Base-by-base conservation (phyloP, 805 yeast genomes). In the Monosporozyma unispora region DNA sequence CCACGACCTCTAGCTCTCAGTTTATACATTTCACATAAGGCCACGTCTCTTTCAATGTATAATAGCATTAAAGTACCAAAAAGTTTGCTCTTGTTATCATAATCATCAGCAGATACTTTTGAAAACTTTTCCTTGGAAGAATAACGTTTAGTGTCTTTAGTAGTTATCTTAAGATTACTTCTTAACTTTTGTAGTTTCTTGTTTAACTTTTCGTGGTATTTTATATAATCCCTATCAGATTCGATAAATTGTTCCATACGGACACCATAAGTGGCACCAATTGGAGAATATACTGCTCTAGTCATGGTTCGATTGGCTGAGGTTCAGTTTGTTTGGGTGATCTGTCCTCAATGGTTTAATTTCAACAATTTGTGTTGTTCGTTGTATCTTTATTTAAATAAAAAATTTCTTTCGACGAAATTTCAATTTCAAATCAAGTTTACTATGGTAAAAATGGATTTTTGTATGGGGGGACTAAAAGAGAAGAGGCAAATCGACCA, bases 11-110 rank as follows among this genome's bases (percentile, higher is more conserved):
- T 58, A n/a, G 62, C 59, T 47, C 60, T 59, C 44, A 62, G 33
- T 47, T 63, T 65, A 37, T 63, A 55, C 19, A 51, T 49, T 50
- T 66, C 69, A 14, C 55, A 63, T 18, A 61, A 45, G 4, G 65
- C 59, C 28, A 62, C 70, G 56, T 87, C 86, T 61, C 96, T 77
- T 66, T 93, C 98, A 1, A 84, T 81, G n/a, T 76, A 75, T 50
- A 80, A 70, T 22, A 89, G 69, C n/a, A 80, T 64, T 23, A 88
- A 67, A 38, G 74, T 71, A 31, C 82, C 91, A 60, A 69, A 79
- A 31, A 66, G 52, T 52, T 75, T 69, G 11, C 66, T 63, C 57
- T 86, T 79, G 19, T 63, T 53, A 4, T 67, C 73, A 54, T 82
- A 82, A 50, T 79, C 76, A 7, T 72, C 80, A 0, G 67, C 49